These are phyloP conservation scores for Solanum microdontum DNA, from an alignment of 257 asterid species.

Conservation along the genomic window DNA sequence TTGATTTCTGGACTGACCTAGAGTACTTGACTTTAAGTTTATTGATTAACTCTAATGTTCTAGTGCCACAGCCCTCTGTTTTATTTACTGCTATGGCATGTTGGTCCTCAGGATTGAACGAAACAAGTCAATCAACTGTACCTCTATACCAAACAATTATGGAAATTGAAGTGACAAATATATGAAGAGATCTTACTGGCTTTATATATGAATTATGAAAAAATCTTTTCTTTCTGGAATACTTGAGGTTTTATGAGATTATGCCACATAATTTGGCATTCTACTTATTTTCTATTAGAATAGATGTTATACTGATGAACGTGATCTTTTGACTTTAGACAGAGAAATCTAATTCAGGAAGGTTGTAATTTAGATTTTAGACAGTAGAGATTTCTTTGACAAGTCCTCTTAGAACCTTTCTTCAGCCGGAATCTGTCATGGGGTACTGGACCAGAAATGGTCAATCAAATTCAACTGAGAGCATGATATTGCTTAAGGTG, in stretches of 20 bases:
- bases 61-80: neutral
- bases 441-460: neutral
- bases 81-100: neutral
- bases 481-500: neutral
- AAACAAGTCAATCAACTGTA: neutral
- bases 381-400: neutral
- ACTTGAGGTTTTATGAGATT: neutral
- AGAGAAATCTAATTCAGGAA: neutral
- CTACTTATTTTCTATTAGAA: neutral
- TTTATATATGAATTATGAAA: neutral
- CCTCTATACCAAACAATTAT: neutral
- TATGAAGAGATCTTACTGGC: neutral
- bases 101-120: neutral
- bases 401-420: neutral
- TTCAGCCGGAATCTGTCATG: neutral
- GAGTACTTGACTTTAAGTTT: neutral
- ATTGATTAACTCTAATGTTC: neutral
- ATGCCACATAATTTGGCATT: neutral
- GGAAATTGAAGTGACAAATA: neutral
- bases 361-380: neutral
- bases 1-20: neutral
- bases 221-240: neutral
- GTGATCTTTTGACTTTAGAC: neutral
- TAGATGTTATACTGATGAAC: neutral
- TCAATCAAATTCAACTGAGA: neutral